Evolutionary conservation across 768 basidiomycete species (phyloP), one percentile per base, ranked within the genome.

Genomic region (Kwoniella dendrophila): DNA sequence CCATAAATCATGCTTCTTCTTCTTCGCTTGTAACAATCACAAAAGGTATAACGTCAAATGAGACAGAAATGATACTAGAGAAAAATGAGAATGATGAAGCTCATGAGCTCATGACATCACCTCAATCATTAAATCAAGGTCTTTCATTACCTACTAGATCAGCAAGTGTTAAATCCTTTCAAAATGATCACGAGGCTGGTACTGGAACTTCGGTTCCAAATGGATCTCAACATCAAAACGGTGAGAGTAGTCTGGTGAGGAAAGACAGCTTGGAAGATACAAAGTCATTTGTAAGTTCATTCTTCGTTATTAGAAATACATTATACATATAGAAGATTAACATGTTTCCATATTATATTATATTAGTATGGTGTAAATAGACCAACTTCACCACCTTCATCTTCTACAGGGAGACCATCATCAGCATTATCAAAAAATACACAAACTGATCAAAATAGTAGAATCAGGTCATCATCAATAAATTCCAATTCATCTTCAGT

Each of bases 221-320:
- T 18, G 11, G 16, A n/a, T n/a, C n/a, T n/a, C n/a, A n/a, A n/a
- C n/a, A n/a, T n/a, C n/a, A n/a, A n/a, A n/a, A n/a, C n/a, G n/a
- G n/a, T n/a, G n/a, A n/a, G n/a, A n/a, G n/a, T 33, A 22, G 58
- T 12, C 22, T 62, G 38, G 26, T 16, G 2, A 47, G 62, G 29
- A 64, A 63, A 36, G 72, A 71, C 47, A 72, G 67, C 51, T 45
- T 76, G 29, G 70, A 71, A 50, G 65, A 63, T 10, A 76, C 74
- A 0, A 62, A 56, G 38, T 63, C 54, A 27, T 73, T 70, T 34
- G 74, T 76, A 55, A 56, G 74, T 62, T 10, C 30, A 11, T 26
- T 11, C 16, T 20, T 41, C 34, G 18, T 30, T 29, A 14, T 30
- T 30, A 14, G 14, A 16, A 29, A 32, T 33, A 16, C 29, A 51